phyloP scores from a whole-genome alignment of 2,329 filamentous ascomycete species.

The Pseudovirgaria hyperparasitica region DNA sequence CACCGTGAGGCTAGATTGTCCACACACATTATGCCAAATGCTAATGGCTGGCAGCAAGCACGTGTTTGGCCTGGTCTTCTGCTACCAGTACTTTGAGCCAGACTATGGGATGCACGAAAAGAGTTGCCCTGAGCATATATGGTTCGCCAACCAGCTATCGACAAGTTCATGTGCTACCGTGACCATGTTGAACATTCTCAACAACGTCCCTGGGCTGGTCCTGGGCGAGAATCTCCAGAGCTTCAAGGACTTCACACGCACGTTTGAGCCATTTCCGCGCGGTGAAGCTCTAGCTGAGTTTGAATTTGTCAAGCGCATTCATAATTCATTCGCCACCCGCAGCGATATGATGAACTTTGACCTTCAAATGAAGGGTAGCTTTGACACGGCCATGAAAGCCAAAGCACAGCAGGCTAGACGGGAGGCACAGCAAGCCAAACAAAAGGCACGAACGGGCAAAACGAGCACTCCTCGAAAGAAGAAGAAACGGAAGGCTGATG shows the following conservation, averaged over 20 bases:
- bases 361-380: slow-evolving; percentile 54
- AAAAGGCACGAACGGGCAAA: slow-evolving; percentile 20
- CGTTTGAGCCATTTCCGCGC: slow-evolving; percentile 57
- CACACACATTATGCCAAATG: no score
- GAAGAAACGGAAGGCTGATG: slow-evolving; percentile 19
- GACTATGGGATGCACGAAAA: slow-evolving; percentile 36
- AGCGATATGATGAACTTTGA: slow-evolving; percentile 54
- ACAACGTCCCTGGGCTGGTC: slow-evolving; percentile 58
- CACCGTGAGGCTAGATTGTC: slow-evolving; percentile 20
- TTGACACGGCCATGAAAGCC: slow-evolving; percentile 45
- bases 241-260: slow-evolving; percentile 61
- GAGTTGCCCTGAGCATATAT: slow-evolving; percentile 54
- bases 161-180: slow-evolving; percentile 82
- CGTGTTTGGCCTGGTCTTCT: slow-evolving; percentile 76
- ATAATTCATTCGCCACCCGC: slow-evolving; percentile 75
- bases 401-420: slow-evolving; percentile 13
- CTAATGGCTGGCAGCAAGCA: no score
- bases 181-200: slow-evolving; percentile 82
- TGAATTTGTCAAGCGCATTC: slow-evolving; percentile 62
- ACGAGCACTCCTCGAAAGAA: slow-evolving; percentile 26
- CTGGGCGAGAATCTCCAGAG: slow-evolving; percentile 56
- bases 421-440: slow-evolving; percentile 3
- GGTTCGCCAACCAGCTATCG: slow-evolving; percentile 83
- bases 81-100: slow-evolving; percentile 56
- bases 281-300: slow-evolving; percentile 66